Conservation (phyloP, 768 basidiomycete species). For the Boletus sp. region DNA sequence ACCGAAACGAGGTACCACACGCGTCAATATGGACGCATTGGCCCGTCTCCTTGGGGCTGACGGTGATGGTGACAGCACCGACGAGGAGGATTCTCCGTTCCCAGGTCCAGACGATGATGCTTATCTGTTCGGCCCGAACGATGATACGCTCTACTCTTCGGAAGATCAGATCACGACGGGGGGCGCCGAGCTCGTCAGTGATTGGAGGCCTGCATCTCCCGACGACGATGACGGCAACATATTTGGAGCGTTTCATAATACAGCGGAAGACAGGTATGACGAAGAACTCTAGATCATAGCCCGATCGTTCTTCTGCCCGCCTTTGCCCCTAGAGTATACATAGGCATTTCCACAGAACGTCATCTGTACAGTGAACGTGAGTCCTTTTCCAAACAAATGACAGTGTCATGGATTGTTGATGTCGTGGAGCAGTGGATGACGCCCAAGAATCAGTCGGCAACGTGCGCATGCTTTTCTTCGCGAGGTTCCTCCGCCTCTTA, state of each 20-base stretch:
- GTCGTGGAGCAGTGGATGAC: background rate
- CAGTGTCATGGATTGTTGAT: background rate
- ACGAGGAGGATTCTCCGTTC: constrained; percentile 21
- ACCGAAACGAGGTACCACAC: constrained; percentile 33
- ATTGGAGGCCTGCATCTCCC: constrained; percentile 45
- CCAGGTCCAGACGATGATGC: constrained; percentile 25
- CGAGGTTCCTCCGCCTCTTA: background rate
- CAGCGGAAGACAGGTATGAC: constrained; percentile 28
- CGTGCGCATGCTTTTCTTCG: background rate
- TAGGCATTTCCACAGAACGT: background rate
- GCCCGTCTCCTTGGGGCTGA: constrained; percentile 44
- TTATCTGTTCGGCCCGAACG: constrained; percentile 12
- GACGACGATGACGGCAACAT: constrained; percentile 16
- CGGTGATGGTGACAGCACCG: constrained; percentile 21
- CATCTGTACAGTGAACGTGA: constrained; percentile 7
- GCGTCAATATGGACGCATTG: constrained; percentile 59
- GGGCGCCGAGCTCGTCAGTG: constrained; percentile 40
- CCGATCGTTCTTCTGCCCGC: background rate
- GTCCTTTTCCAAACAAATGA: background rate
- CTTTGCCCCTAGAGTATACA: background rate
- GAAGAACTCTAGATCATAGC: constrained; percentile 26
- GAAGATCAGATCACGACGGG: constrained; percentile 13
- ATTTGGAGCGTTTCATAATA: constrained; percentile 16
- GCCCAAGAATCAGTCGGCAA: constrained; percentile 2
- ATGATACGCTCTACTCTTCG: constrained; percentile 8